These are phyloP conservation scores for Orbilia brochopaga DNA, from an alignment of 2,329 filamentous ascomycete species.

Conservation along the genomic window DNA sequence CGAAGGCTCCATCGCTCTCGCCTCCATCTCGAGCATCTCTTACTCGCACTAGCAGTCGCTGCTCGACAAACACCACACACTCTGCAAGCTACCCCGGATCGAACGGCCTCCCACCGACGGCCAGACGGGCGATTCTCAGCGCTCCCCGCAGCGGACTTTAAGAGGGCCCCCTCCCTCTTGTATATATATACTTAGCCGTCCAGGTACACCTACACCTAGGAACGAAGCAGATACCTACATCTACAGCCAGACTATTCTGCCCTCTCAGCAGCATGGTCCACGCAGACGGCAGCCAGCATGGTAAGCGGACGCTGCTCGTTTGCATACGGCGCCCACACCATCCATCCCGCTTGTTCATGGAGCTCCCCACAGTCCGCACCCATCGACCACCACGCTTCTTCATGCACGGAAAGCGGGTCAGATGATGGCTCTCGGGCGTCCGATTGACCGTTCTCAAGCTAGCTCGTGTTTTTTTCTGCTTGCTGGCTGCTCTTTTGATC, in stretches of 20 bases:
- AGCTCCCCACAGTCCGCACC: neutral
- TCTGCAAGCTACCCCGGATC: too few species aligned
- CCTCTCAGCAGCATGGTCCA: constrained; percentile 33
- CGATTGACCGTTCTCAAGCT: neutral
- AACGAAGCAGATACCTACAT: too few species aligned
- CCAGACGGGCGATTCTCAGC: too few species aligned
- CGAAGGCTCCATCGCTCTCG: too few species aligned
- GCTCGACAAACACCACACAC: too few species aligned
- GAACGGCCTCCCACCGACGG: too few species aligned
- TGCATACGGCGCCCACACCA: neutral
- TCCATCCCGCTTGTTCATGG: neutral
- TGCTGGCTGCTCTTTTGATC: constrained; percentile 3
- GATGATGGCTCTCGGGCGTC: constrained; percentile 24
- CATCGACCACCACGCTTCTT: neutral
- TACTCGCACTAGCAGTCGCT: too few species aligned
- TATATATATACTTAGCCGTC: too few species aligned
- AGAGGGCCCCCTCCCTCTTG: too few species aligned
- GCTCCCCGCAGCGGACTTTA: too few species aligned
- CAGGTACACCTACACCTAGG: too few species aligned
- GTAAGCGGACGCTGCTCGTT: constrained; percentile 11
- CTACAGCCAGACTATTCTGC: neutral
- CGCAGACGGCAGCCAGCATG: constrained; percentile 18
- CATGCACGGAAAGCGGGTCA: constrained; percentile 38
- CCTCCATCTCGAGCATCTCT: too few species aligned
- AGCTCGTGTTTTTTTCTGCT: neutral